These are phyloP conservation scores for Exophiala bonariae DNA, from an alignment of 2,329 filamentous ascomycete species.

Conservation along the genomic window DNA sequence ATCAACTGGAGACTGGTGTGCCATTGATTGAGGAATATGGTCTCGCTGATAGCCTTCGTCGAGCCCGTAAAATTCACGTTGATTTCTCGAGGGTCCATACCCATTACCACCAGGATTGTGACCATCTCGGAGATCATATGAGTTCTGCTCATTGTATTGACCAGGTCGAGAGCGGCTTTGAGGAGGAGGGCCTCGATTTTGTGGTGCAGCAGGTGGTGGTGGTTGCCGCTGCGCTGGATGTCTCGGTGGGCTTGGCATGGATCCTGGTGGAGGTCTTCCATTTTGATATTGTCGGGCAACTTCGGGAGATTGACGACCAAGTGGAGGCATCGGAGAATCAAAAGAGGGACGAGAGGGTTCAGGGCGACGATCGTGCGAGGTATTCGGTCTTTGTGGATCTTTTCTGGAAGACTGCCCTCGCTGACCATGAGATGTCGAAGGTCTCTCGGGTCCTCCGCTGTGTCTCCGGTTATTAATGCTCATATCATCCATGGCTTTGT, in stretches of 20 bases:
- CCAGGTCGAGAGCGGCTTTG: no score
- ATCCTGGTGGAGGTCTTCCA: constrained; percentile 3
- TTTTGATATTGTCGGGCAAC: constrained; percentile 4
- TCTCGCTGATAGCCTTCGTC: constrained; percentile 18
- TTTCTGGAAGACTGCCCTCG: constrained; percentile 8
- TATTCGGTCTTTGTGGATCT: constrained; percentile 15
- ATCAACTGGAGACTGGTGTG: constrained; percentile 37
- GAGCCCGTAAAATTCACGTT: constrained; percentile 6
- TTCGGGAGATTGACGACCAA: constrained; percentile 5
- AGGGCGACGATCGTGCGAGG: constrained; percentile 14
- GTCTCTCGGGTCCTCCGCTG: constrained; percentile 12
- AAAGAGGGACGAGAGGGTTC: background rate
- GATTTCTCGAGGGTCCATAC: background rate
- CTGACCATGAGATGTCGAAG: constrained; percentile 21
- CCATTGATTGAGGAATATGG: constrained; percentile 14
- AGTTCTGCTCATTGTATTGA: background rate
- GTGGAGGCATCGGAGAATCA: background rate
- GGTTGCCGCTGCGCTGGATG: constrained; percentile 6
- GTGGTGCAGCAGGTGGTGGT: constrained; percentile 9
- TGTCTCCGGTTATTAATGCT: constrained; percentile 7
- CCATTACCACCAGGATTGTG: constrained; percentile 1
- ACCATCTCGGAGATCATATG: constrained; percentile 4
- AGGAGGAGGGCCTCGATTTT: no score
- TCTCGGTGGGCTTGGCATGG: constrained; percentile 9
- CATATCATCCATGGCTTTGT: constrained; percentile 17